Evolutionary conservation across 768 basidiomycete species (phyloP).

Genomic region (Tulasnella sp.): DNA sequence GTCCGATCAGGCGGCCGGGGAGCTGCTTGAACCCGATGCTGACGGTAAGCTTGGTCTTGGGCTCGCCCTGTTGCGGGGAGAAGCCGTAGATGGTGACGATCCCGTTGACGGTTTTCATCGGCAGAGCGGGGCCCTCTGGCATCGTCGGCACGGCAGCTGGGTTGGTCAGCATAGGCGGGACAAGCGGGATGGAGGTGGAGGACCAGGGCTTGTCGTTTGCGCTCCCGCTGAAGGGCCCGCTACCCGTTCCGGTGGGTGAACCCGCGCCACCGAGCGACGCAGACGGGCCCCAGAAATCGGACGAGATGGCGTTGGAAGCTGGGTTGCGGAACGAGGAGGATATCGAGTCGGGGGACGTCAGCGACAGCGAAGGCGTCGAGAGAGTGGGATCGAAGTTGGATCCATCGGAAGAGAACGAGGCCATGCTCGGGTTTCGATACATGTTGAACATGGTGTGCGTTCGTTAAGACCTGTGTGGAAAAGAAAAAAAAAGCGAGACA

Average conservation of each 20-base stretch:
- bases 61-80: slow-evolving; percentile 59
- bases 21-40: slow-evolving; percentile 55
- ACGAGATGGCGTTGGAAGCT: slow-evolving; percentile 2
- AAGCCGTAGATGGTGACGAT: slow-evolving; percentile 65
- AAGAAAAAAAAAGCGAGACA: too few relatives aligned
- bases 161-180: slow-evolving; percentile 8
- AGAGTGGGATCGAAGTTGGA: slow-evolving; percentile 26
- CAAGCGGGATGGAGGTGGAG: not conserved
- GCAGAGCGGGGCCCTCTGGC: slow-evolving; percentile 18
- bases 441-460: slow-evolving; percentile 8
- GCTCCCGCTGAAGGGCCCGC: slow-evolving; percentile 8
- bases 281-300: slow-evolving; percentile 20
- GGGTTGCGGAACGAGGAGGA: slow-evolving; percentile 13
- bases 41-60: slow-evolving; percentile 61
- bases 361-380: slow-evolving; percentile 27
- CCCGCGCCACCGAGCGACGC: not conserved
- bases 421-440: slow-evolving; percentile 26
- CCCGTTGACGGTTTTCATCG: slow-evolving; percentile 49
- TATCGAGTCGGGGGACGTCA: slow-evolving; percentile 27
- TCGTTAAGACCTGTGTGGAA: too few relatives aligned
- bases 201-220: not conserved
- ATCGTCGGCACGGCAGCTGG: not conserved
- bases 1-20: slow-evolving; percentile 49
- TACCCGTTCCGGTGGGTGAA: not conserved
- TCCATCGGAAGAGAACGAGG: slow-evolving; percentile 25